phyloP scores from a whole-genome alignment of 306 rosid genomes.

The Dalbergia cochinchinensis region DNA sequence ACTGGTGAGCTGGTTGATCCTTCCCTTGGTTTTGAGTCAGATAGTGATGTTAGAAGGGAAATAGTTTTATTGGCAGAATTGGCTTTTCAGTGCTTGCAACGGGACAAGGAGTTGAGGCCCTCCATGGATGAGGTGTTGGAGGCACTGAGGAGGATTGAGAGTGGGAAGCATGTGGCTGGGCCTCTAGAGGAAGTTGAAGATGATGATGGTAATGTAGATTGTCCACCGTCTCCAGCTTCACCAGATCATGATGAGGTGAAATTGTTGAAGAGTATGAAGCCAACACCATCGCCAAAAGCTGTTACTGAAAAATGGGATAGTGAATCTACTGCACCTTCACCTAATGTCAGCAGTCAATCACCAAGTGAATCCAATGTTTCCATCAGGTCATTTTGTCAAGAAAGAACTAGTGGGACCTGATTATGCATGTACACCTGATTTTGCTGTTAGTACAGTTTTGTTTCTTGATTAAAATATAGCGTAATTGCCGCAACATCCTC shows the following conservation, averaged over 20 bases:
- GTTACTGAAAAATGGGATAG: slow-evolving; percentile 63
- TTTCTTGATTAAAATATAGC: too few relatives aligned
- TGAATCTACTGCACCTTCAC: slow-evolving; percentile 42
- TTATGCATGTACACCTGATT: too few relatives aligned
- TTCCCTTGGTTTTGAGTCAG: slow-evolving; percentile 56
- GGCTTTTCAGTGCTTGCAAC: slow-evolving; percentile 75
- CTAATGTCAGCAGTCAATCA: slow-evolving; percentile 45
- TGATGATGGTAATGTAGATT: background rate
- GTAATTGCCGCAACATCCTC: too few relatives aligned
- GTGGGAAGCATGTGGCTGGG: slow-evolving; percentile 22
- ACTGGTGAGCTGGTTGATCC: slow-evolving; percentile 64
- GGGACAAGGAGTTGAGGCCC: slow-evolving; percentile 72
- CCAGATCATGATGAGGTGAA: background rate
- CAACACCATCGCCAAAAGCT: slow-evolving; percentile 47
- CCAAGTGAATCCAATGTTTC: background rate
- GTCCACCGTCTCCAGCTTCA: background rate
- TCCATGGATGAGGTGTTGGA: slow-evolving; percentile 70
- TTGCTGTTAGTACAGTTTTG: background rate
- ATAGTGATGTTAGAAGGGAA: slow-evolving; percentile 54
- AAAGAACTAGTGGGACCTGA: background rate
- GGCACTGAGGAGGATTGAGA: slow-evolving; percentile 51
- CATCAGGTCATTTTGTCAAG: background rate
- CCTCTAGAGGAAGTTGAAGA: background rate
- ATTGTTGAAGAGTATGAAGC: slow-evolving; percentile 1
- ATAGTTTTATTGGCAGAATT: slow-evolving; percentile 59